phyloP scores from a whole-genome alignment of 768 basidiomycete genomes.

The Lactarius evosmus region DNA sequence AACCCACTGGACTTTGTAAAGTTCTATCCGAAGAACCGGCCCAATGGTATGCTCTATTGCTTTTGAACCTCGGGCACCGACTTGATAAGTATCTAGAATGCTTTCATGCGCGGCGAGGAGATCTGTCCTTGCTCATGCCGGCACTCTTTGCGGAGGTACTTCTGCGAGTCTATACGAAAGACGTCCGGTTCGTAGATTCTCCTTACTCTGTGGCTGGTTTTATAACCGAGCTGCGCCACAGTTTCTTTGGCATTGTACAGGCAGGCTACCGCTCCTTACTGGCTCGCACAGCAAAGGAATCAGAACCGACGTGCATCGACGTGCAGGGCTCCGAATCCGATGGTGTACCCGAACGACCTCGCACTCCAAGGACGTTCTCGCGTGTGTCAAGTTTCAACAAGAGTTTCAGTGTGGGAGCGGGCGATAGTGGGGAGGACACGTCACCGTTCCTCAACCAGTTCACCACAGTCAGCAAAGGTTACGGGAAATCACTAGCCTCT shows the following conservation, averaged over 20 bases:
- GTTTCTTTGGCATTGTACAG: conserved; percentile 62
- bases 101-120: conserved; percentile 46
- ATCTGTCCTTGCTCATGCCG: conserved; percentile 66
- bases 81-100: conserved; percentile 38
- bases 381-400: conserved; percentile 23
- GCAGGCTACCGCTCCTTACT: conserved; percentile 56
- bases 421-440: conserved; percentile 9
- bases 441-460: conserved; percentile 20
- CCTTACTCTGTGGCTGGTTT: neutral
- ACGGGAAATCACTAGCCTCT: conserved; percentile 13
- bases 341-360: conserved; percentile 13
- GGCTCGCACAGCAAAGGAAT: neutral
- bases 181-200: conserved; percentile 38
- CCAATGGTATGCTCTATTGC: conserved; percentile 43
- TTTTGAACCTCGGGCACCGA: neutral
- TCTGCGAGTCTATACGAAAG: conserved; percentile 66
- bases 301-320: conserved; percentile 20
- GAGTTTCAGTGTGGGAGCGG: conserved; percentile 15
- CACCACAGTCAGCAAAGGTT: conserved; percentile 15
- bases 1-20: conserved; percentile 68
- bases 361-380: conserved; percentile 18
- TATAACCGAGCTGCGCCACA: conserved; percentile 24
- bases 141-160: conserved; percentile 63
- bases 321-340: conserved; percentile 21
- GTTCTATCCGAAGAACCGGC: conserved; percentile 69